Conservation (phyloP, 306 rosid species). For the Castanea mollissima region DNA sequence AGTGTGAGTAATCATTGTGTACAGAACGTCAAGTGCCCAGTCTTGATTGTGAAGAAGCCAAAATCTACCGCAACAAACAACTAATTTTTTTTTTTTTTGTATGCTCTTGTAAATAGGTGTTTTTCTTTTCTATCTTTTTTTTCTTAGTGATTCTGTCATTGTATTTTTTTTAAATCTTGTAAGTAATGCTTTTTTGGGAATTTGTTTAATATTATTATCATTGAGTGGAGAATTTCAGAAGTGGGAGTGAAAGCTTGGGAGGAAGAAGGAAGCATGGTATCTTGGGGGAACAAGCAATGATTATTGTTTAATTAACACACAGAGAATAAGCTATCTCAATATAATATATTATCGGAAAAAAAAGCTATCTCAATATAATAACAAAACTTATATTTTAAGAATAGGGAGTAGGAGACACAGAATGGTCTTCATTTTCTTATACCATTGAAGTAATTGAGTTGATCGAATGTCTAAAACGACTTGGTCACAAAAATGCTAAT, state of each 20-base stretch:
- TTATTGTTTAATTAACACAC: not conserved
- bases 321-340: not conserved
- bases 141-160: not conserved
- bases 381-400: too few species aligned
- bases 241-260: not conserved
- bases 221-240: not conserved
- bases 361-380: too few species aligned
- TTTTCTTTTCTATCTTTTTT: too few species aligned
- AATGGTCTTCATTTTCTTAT: too few species aligned
- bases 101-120: not conserved
- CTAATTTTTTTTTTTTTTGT: not conserved
- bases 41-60: slow-evolving; percentile 87
- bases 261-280: not conserved
- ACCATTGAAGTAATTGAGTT: too few species aligned
- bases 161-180: not conserved
- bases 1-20: slow-evolving; percentile 91
- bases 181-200: not conserved
- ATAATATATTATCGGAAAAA: too few species aligned
- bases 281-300: not conserved
- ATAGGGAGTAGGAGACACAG: too few species aligned
- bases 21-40: slow-evolving; percentile 75
- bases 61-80: slow-evolving; percentile 31
- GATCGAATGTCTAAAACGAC: too few species aligned
- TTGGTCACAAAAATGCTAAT: too few species aligned
- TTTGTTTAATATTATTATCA: not conserved